Evolutionary conservation across 2,329 filamentous ascomycete genomes (phyloP).

Genomic region (Penicillium sp.): DNA sequence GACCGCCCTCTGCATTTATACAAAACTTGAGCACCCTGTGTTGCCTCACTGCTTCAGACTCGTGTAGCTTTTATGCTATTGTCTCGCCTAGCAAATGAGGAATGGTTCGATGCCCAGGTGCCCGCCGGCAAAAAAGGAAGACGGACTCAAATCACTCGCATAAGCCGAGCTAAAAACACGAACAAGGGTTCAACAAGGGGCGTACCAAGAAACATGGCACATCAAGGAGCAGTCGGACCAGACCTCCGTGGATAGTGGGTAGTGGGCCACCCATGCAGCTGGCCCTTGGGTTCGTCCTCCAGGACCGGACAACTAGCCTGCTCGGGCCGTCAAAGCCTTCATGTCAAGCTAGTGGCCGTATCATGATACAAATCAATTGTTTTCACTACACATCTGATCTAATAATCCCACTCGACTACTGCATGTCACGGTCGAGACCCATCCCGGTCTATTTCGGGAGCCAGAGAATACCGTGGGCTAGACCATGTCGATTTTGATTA

Average conservation of each 20-base stretch:
- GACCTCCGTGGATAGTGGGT: slow-evolving; percentile 19
- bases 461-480: slow-evolving; percentile 3
- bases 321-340: slow-evolving; percentile 8
- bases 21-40: slow-evolving; percentile 5
- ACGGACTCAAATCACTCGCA: slow-evolving; percentile 7
- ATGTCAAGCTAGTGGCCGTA: slow-evolving; percentile 6
- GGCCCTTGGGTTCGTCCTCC: slow-evolving; percentile 12
- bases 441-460: slow-evolving; percentile 16
- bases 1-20: slow-evolving; percentile 19
- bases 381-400: slow-evolving; percentile 9
- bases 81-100: slow-evolving; percentile 10
- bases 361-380: slow-evolving; percentile 6
- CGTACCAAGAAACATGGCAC: slow-evolving; percentile 7
- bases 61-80: slow-evolving; percentile 16
- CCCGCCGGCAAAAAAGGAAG: slow-evolving; percentile 20
- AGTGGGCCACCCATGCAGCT: slow-evolving; percentile 21
- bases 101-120: slow-evolving; percentile 4
- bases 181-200: slow-evolving; percentile 9
- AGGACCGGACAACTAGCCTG: slow-evolving; percentile 5
- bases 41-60: slow-evolving; percentile 9
- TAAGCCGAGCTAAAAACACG: slow-evolving; percentile 16
- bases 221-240: slow-evolving; percentile 18
- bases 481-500: not conserved
- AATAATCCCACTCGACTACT: slow-evolving; percentile 6
- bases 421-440: slow-evolving; percentile 20